Conservation (phyloP, 257 asterid genomes). For the Solanum piurae region DNA sequence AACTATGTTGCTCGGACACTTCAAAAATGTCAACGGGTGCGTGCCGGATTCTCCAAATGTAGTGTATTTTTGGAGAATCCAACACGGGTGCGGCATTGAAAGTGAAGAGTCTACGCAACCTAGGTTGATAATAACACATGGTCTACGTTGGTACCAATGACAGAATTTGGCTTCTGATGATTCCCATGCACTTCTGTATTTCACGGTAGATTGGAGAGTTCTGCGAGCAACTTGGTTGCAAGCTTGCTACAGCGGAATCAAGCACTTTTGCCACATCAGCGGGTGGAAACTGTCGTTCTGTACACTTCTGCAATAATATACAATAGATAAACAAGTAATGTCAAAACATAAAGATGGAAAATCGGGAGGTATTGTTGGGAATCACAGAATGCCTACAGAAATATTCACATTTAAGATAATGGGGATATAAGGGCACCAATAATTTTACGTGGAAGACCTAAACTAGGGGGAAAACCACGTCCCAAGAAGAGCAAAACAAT, state of each 20-base stretch:
- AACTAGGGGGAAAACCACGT: background rate
- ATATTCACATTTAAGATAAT: background rate
- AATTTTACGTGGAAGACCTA: background rate
- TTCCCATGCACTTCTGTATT: constrained; percentile 89
- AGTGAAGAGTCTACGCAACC: background rate
- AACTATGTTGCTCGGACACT: background rate
- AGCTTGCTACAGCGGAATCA: constrained; percentile 73
- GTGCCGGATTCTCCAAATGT: background rate
- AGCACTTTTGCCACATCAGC: constrained; percentile 80
- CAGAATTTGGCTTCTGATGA: constrained; percentile 83
- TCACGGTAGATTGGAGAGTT: constrained; percentile 68
- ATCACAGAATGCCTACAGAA: background rate
- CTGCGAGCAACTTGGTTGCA: constrained; percentile 65
- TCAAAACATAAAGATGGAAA: background rate
- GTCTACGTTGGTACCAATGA: constrained; percentile 70
- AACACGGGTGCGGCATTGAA: rapidly evolving
- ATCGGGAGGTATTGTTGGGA: background rate
- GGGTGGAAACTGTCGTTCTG: constrained; percentile 89
- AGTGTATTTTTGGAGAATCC: background rate
- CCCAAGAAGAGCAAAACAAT: background rate
- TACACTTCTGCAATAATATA: constrained; percentile 60
- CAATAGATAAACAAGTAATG: background rate
- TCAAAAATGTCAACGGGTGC: background rate
- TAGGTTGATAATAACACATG: background rate
- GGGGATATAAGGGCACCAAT: background rate